These are phyloP conservation scores for Mucor lusitanicus DNA, from an alignment of 371 early-diverging fungal genomes.

Conservation along the genomic window DNA sequence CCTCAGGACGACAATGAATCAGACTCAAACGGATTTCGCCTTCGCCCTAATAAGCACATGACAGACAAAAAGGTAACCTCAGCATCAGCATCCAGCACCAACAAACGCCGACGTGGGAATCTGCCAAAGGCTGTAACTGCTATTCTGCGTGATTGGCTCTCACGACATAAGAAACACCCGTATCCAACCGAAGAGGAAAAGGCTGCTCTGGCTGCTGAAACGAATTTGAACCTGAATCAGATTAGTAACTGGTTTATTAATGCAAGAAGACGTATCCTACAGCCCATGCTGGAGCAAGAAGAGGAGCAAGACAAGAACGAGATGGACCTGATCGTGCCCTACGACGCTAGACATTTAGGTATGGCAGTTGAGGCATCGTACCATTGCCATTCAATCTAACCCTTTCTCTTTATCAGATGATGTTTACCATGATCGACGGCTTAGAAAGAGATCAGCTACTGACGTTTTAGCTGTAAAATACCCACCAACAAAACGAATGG, in stretches of 20 bases:
- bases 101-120: constrained; percentile 60
- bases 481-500: constrained; percentile 23
- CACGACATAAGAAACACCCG: constrained; percentile 74
- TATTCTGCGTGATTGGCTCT: constrained; percentile 72
- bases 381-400: neutral
- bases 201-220: constrained; percentile 56
- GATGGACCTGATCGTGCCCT: constrained; percentile 21
- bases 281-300: constrained; percentile 47
- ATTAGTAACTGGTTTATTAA: constrained; percentile 90
- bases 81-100: constrained; percentile 7
- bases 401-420: constrained; percentile 7
- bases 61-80: constrained; percentile 16
- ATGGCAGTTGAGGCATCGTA: neutral
- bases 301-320: constrained; percentile 21
- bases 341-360: constrained; percentile 14
- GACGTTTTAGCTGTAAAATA: constrained; percentile 21
- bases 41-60: constrained; percentile 10
- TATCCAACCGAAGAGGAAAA: constrained; percentile 86
- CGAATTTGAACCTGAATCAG: constrained; percentile 71
- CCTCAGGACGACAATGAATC: neutral
- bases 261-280: constrained; percentile 71
- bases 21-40: neutral
- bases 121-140: constrained; percentile 65
- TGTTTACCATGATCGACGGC: constrained; percentile 19
- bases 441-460: constrained; percentile 24